A percentile compares a stretch with the other conserved stretches of the same genome.
phyloP scores from a whole-genome alignment of 306 rosid genomes.

The Arachis stenosperma region DNA sequence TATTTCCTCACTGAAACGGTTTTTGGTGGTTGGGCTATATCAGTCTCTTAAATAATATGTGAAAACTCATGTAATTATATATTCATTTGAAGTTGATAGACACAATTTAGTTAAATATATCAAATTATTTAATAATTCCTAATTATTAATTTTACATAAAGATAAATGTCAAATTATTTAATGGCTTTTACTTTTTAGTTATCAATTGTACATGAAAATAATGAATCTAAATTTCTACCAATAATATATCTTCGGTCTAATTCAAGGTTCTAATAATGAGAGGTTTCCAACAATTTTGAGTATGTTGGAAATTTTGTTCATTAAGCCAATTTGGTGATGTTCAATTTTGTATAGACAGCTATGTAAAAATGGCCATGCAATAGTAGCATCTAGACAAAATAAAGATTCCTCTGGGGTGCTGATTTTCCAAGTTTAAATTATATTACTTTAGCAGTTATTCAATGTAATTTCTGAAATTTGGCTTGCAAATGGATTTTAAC shows the following conservation, averaged over 20 bases:
- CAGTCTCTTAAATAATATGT: constrained; percentile 17
- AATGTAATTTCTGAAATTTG: not conserved
- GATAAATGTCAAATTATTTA: too few relatives aligned
- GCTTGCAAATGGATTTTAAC: not conserved
- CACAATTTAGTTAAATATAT: too few relatives aligned
- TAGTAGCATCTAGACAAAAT: constrained; percentile 29
- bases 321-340: constrained; percentile 31
- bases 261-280: constrained; percentile 23
- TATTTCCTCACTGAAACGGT: constrained; percentile 35
- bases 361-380: constrained; percentile 39
- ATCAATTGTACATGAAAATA: too few relatives aligned
- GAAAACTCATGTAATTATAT: too few relatives aligned
- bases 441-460: not conserved
- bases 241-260: constrained; percentile 36
- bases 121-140: too few relatives aligned
- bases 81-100: too few relatives aligned
- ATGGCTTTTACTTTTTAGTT: too few relatives aligned
- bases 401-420: constrained; percentile 24
- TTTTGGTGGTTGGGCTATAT: constrained; percentile 39
- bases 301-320: constrained; percentile 43
- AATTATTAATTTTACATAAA: too few relatives aligned
- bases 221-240: too few relatives aligned
- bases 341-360: constrained; percentile 34
- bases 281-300: constrained; percentile 33
- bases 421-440: not conserved